Evolutionary conservation across 2,329 filamentous ascomycete species (phyloP), one percentile per base, ranked within the genome.

Genomic region (Metarhizium robertsii): DNA sequence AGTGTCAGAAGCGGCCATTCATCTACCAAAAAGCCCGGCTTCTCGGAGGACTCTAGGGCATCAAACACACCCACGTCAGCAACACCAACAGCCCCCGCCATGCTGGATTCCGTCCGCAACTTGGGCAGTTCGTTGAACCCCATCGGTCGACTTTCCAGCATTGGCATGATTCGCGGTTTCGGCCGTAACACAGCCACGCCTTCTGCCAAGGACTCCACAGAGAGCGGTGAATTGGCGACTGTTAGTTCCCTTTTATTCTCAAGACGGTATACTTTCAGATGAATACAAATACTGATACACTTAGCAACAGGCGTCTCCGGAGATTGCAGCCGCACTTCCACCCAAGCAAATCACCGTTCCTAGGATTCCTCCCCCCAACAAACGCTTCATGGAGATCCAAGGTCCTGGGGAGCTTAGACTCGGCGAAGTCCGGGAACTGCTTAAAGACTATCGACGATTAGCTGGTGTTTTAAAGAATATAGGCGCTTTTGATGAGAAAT

Each of bases 71-170:
- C 60, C 8, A 59, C 58, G 4, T 64, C 67, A 53, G 67, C 65
- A 52, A 84, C 86, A 4, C 84, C 87, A 7, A 65, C 66, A 55
- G 68, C 66, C 52, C 85, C 86, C 3, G 85, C 87, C 34, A 71
- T 85, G 13, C 81, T 95, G 2, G 90, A 95, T 60, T 90, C 89
- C 13, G 86, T 95, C 75, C 84, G 88, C 54, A 92, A 81, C 66
- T 79, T 95, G 58, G 86, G 90, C 42, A 94, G 81, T 67, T 86
- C 86, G 1, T 75, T 95, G 38, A 95, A 95, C 64, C 90, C 90
- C 3, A 85, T 95, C 67, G 89, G 85, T 48, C 83, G 90, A 53
- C 81, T 95, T 53, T 84, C 87, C 1, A 75, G 84, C 38, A 90
- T 94, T 66, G 80, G 81, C 55, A 80, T 85, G 66, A 86, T 95